phyloP scores from a whole-genome alignment of 495 filamentous ascomycete genomes.

The Immersiella caudata region DNA sequence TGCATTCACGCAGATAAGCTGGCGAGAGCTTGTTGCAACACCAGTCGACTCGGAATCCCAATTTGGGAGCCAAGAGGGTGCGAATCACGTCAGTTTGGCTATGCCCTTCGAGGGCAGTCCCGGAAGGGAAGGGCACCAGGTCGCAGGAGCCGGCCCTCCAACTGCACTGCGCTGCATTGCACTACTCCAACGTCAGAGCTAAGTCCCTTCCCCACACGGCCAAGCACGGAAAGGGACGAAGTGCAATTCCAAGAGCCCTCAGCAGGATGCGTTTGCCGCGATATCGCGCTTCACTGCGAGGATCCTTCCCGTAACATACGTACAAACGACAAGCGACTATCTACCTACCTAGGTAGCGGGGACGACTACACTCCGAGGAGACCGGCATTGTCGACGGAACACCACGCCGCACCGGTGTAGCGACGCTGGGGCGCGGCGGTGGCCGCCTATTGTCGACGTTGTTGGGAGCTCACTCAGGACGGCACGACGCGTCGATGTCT shows the following conservation, averaged over 20 bases:
- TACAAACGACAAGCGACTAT: too few relatives aligned
- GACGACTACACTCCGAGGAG: background rate
- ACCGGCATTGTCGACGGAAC: background rate
- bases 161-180: background rate
- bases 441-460: background rate
- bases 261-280: background rate
- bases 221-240: conserved; percentile 5
- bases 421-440: background rate
- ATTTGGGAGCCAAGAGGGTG: conserved; percentile 4
- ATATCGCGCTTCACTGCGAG: background rate
- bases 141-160: background rate
- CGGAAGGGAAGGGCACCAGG: conserved; percentile 10
- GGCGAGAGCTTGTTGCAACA: background rate
- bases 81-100: conserved; percentile 15
- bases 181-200: background rate
- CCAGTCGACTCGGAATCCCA: background rate
- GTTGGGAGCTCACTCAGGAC: background rate
- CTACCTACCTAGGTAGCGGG: too few relatives aligned
- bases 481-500: background rate
- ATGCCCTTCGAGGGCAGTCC: background rate
- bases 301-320: conserved; percentile 8
- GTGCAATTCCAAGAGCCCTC: background rate
- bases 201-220: conserved; percentile 10
- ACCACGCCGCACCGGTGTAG: conserved; percentile 13
- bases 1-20: conserved; percentile 11